Evolutionary conservation across 2,329 filamentous ascomycete species (phyloP), one percentile per base, ranked within the genome.

Genomic region (Fusarium sacchari): DNA sequence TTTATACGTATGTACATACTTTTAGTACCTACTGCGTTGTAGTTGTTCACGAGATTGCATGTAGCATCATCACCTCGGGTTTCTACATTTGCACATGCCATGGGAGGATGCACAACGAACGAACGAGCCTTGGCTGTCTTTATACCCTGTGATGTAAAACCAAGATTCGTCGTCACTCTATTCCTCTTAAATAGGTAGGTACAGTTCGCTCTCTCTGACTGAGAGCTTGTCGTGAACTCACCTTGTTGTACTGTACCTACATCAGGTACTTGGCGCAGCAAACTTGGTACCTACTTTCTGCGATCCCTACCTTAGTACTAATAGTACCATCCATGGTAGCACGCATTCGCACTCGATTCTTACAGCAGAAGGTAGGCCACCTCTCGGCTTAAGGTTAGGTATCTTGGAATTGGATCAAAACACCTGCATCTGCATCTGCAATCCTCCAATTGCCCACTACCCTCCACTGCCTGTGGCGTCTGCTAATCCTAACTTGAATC

Each of bases 21-120:
- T 9, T n/a, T n/a, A n/a, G n/a, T n/a, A 14, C 32, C 14, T 46
- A 46, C 44, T 24, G 32, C 39, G 12, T 10, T 11, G 26, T 40
- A 36, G 20, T 17, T 67, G 53, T 40, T 50, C 26, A 68, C 40
- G 20, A 69, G 59, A 50, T 53, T 53, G 24, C 50, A 50, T 42
- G 43, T 44, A 60, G 60, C 55, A 62, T 53, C 43, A 62, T 62
- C 44, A 69, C 47, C 52, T 57, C 60, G 66, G 59, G 39, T 30
- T 50, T 64, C 56, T 37, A 47, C 53, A 61, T 73, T 66, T 61
- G 53, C 67, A 73, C 72, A 71, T 72, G 69, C 59, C 39, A 58
- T 34, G 62, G n/a, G n/a, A n/a, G n/a, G 30, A 30, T 40, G 55
- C 46, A 44, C 15, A 64, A 22, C 14, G 39, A 47, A 22, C 14